phyloP scores from a whole-genome alignment of 495 filamentous ascomycete genomes.

The Parmelia sp. region DNA sequence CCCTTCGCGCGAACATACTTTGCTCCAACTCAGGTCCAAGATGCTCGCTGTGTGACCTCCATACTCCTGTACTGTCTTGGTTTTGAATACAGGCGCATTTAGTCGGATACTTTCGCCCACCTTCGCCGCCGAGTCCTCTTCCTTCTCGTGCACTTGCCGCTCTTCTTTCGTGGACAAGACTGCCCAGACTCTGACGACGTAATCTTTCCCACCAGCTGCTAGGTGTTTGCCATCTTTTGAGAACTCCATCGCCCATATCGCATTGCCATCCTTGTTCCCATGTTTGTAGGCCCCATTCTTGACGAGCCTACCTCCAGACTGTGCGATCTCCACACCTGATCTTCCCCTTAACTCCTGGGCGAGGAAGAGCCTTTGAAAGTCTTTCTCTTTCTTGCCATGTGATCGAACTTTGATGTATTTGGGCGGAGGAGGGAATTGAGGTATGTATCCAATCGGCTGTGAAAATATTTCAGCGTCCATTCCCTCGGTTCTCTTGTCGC shows the following conservation, averaged over 20 bases:
- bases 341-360: constrained; percentile 73
- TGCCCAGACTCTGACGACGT: constrained; percentile 80
- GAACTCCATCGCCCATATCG: constrained; percentile 88
- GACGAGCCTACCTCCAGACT: constrained; percentile 28
- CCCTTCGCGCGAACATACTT: constrained; percentile 44
- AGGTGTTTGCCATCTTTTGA: constrained; percentile 90
- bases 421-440: constrained; percentile 81
- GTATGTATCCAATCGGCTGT: constrained; percentile 79
- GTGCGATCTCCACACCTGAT: constrained; percentile 31
- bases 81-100: constrained; percentile 86
- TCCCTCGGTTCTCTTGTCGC: constrained; percentile 66
- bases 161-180: constrained; percentile 81
- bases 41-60: constrained; percentile 81
- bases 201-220: constrained; percentile 82
- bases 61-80: constrained; percentile 70
- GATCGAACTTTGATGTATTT: constrained; percentile 82
- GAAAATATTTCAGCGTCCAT: constrained; percentile 76
- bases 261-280: constrained; percentile 40
- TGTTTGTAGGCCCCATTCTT: constrained; percentile 28
- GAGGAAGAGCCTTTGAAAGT: constrained; percentile 82
- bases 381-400: constrained; percentile 73
- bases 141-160: constrained; percentile 59
- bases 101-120: constrained; percentile 51
- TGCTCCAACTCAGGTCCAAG: constrained; percentile 93
- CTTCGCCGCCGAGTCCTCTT: constrained; percentile 54